phyloP scores from a whole-genome alignment of 805 yeast genomes.

The Ascoidea tarda region DNA sequence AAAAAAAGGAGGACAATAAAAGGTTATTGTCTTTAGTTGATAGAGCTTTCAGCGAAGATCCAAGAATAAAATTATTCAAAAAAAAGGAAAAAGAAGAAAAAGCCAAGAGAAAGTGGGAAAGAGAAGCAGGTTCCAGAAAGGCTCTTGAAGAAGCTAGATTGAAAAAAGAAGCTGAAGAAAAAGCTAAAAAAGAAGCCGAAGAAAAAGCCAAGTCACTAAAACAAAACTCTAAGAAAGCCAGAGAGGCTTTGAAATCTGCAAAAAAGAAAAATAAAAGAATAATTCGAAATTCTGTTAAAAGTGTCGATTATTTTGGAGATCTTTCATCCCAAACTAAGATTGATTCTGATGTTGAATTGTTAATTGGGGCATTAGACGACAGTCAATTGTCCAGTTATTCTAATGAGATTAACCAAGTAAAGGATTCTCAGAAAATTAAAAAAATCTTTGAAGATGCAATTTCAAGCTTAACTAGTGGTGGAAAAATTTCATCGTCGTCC shows the following conservation, averaged over 20 bases:
- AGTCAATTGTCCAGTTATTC: conserved; percentile 65
- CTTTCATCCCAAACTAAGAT: conserved; percentile 50
- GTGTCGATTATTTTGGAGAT: conserved; percentile 72
- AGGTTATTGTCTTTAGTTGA: conserved; percentile 77
- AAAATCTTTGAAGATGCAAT: conserved; percentile 41
- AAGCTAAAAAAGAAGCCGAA: conserved; percentile 63
- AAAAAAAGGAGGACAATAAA: conserved; percentile 93
- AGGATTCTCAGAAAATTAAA: conserved; percentile 43
- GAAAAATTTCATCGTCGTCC: conserved; percentile 36
- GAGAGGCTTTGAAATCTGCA: conserved; percentile 78
- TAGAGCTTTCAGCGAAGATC: conserved; percentile 82
- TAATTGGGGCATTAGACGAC: conserved; percentile 75
- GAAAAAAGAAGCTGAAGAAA: conserved; percentile 80
- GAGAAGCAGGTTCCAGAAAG: conserved; percentile 92
- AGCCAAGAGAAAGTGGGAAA: conserved; percentile 93
- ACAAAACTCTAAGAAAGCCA: conserved; percentile 83
- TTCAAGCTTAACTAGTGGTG: conserved; percentile 34
- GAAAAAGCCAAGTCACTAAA: conserved; percentile 51
- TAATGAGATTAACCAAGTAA: conserved; percentile 33
- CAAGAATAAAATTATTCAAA: conserved; percentile 87
- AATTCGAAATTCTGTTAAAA: conserved; percentile 73
- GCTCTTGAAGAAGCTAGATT: conserved; percentile 88
- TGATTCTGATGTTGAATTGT: conserved; percentile 66
- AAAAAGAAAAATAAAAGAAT: conserved; percentile 95
- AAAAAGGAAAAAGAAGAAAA: conserved; percentile 90